Evolutionary conservation across 2,329 filamentous ascomycete genomes (phyloP).

Genomic region (Elsinoe arachidis): DNA sequence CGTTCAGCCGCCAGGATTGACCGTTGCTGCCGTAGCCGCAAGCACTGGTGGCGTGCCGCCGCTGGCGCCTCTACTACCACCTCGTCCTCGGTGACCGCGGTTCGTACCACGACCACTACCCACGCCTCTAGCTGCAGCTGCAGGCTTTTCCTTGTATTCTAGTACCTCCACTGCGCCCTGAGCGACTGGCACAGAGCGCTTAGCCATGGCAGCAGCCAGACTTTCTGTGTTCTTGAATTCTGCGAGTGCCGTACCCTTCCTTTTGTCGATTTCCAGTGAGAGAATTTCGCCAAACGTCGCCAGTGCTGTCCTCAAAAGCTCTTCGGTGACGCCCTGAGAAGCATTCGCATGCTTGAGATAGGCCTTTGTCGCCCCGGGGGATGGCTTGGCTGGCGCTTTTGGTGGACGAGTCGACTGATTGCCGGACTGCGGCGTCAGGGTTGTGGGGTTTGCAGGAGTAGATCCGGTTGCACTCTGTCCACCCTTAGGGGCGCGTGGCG

Average conservation of each 20-base stretch:
- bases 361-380: slow-evolving; percentile 40
- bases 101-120: slow-evolving; percentile 15
- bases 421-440: slow-evolving; percentile 12
- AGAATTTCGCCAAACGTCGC: slow-evolving; percentile 63
- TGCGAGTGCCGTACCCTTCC: slow-evolving; percentile 89
- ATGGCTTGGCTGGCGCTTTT: slow-evolving; percentile 14
- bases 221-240: slow-evolving; percentile 69
- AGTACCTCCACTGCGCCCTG: slow-evolving; percentile 81
- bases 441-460: slow-evolving; percentile 10
- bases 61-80: slow-evolving; percentile 14
- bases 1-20: background rate
- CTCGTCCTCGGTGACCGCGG: slow-evolving; percentile 14
- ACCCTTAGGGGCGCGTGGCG: slow-evolving; percentile 6
- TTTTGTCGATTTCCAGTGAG: slow-evolving; percentile 84
- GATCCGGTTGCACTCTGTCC: slow-evolving; percentile 16
- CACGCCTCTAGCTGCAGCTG: slow-evolving; percentile 16
- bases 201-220: slow-evolving; percentile 69
- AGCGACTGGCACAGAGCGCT: slow-evolving; percentile 72
- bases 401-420: slow-evolving; percentile 11
- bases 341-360: slow-evolving; percentile 57
- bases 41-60: slow-evolving; percentile 14
- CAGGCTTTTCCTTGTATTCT: slow-evolving; percentile 57
- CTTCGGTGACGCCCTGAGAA: slow-evolving; percentile 84
- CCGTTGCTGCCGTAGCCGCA: slow-evolving; percentile 17
- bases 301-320: slow-evolving; percentile 66